phyloP scores from a whole-genome alignment of 345 rosid genomes.

The Salix brachista region DNA sequence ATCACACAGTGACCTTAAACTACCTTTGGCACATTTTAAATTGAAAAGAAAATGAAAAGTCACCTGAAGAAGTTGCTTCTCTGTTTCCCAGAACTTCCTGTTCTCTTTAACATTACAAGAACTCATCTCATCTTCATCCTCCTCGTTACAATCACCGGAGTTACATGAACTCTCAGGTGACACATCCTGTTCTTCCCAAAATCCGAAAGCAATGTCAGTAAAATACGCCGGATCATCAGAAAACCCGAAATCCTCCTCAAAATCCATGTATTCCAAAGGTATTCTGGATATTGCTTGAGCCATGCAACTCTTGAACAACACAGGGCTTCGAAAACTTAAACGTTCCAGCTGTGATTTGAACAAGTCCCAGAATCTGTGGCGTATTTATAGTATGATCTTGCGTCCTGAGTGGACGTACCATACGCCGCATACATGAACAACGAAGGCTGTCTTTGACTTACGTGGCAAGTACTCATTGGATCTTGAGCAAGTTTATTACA shows the following conservation, averaged over 20 bases:
- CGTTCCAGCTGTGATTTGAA: neutral
- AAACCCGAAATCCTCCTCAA: slow-evolving; percentile 46
- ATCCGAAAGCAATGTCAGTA: slow-evolving; percentile 58
- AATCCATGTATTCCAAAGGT: slow-evolving; percentile 29
- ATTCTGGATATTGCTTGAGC: slow-evolving; percentile 7
- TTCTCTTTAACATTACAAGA: slow-evolving; percentile 37
- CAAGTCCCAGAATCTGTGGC: too few species aligned
- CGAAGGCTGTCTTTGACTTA: neutral
- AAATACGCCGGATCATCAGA: slow-evolving; percentile 52
- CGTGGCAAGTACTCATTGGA: slow-evolving; percentile 31
- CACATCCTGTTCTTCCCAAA: slow-evolving; percentile 35
- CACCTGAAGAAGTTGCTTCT: slow-evolving; percentile 75
- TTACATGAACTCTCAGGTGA: slow-evolving; percentile 21
- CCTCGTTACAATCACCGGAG: slow-evolving; percentile 19
- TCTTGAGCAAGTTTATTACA: neutral
- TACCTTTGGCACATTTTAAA: neutral
- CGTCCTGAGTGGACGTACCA: slow-evolving; percentile 43
- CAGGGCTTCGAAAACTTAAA: neutral
- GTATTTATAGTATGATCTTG: slow-evolving; percentile 16
- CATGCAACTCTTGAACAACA: neutral
- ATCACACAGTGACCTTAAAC: neutral
- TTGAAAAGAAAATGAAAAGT: neutral
- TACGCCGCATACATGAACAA: slow-evolving; percentile 43
- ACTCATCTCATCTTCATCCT: slow-evolving; percentile 24
- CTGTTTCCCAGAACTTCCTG: slow-evolving; percentile 66